Evolutionary conservation across 1,139 yeast species (phyloP).

Genomic region (Yamadazyma taylorii): DNA sequence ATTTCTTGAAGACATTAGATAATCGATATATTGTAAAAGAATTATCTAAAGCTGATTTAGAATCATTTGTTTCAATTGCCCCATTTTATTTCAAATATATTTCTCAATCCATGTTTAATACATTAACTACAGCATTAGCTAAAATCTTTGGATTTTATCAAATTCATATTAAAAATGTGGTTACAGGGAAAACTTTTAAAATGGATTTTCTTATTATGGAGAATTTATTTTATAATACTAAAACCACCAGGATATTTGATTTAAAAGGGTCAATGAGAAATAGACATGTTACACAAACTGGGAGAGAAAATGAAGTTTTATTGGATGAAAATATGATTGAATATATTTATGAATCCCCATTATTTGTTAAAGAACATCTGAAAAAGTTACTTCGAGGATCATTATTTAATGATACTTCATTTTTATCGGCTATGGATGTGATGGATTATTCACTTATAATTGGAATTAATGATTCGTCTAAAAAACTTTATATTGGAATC

Average conservation of each 20-base stretch:
- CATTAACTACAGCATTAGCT: conserved; percentile 89
- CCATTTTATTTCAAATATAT: conserved; percentile 96
- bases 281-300: conserved; percentile 95
- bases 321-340: conserved; percentile 98
- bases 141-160: conserved; percentile 96
- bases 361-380: conserved; percentile 91
- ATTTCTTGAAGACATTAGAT: conserved; percentile 88
- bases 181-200: conserved; percentile 72
- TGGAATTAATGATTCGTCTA: conserved; percentile 71
- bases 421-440: conserved; percentile 94
- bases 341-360: conserved; percentile 92
- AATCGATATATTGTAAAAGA: conserved; percentile 89
- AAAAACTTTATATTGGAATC: conserved; percentile 82
- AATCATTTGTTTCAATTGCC: conserved; percentile 91
- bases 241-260: conserved; percentile 86
- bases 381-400: conserved; percentile 84
- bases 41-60: conserved; percentile 82
- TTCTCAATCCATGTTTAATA: conserved; percentile 93
- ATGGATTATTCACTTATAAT: conserved; percentile 97
- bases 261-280: conserved; percentile 98
- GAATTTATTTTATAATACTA: conserved; percentile 82
- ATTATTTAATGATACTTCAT: conserved; percentile 90
- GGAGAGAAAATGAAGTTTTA: conserved; percentile 89
- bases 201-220: conserved; percentile 97
- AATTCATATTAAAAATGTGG: conserved; percentile 78